These are phyloP conservation scores for Acanthamoeba royreba DNA, from an alignment of 208 protist species.

Conservation along the genomic window DNA sequence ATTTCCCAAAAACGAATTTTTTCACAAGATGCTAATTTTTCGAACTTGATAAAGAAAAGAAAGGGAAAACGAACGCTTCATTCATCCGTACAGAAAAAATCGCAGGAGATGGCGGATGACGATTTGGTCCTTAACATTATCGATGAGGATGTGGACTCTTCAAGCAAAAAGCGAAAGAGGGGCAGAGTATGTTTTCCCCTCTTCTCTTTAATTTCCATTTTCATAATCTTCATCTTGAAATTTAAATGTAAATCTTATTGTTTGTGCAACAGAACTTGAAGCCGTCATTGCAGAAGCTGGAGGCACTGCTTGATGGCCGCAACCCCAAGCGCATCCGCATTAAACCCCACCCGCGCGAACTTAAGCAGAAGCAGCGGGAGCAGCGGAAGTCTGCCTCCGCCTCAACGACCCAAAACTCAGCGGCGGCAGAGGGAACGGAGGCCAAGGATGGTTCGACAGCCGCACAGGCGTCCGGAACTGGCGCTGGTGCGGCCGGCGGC, in stretches of 20 bases:
- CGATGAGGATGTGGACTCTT: not conserved
- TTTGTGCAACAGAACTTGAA: not conserved
- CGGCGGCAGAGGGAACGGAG: too few species aligned
- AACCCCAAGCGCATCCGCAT: not conserved
- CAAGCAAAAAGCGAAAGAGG: not conserved
- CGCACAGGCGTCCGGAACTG: too few species aligned
- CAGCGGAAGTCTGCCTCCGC: not conserved
- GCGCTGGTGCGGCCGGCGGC: too few species aligned
- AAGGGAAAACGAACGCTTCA: not conserved
- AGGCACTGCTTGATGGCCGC: constrained; percentile 5
- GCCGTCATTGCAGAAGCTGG: constrained; percentile 34
- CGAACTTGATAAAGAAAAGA: not conserved
- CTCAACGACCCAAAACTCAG: not conserved
- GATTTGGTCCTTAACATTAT: constrained; percentile 17
- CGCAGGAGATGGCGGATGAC: not conserved
- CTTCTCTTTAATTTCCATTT: not conserved
- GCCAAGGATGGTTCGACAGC: too few species aligned
- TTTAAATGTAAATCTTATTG: not conserved
- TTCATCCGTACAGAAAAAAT: too few species aligned
- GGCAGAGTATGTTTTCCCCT: not conserved
- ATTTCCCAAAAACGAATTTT: not conserved
- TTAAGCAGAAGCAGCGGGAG: not conserved
- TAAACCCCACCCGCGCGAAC: not conserved
- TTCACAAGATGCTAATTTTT: not conserved
- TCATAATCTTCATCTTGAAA: not conserved